Evolutionary conservation across 148 eudicot species (phyloP), one percentile per base, ranked within the genome.

Genomic region (Tetragonia tetragonoides): DNA sequence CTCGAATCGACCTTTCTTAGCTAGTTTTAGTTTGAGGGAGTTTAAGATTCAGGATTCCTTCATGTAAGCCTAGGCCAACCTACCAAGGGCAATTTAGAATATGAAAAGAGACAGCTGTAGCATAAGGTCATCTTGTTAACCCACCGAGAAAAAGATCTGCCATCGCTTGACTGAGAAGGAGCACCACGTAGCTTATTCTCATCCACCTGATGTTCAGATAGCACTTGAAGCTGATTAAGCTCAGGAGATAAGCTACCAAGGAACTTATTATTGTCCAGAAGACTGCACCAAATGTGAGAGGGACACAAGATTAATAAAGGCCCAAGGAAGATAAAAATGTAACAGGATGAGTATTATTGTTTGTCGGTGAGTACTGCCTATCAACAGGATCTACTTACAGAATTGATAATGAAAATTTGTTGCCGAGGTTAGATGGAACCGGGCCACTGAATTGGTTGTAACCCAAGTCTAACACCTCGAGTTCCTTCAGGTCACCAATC

Each of bases 401-500:
- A 82, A 83, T 79, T 37, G 86, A 81, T 28, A 89, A 80, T 24
- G 92, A 84, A 10, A 83, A 78, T 69, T 84, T 84, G 69, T 81
- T 80, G 75, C 78, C 86, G 28, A 89, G 70, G 60, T 84, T 81
- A 64, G 80, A 78, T 16, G 92, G 86, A 75, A 87, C 57, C 15
- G 83, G 79, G 51, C 89, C 89, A 37, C 75, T 86, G 72, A 89
- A 84, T 67, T 87, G 81, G 66, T 89, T 89, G 81, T 82, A 73
- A 40, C 86, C 89, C 72, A 89, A 82, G 82, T 89, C 90, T 79
- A 89, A 57, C 75, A 86, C 80, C 76, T 89, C 81, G 38, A 89
- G 78, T 76, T 87, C 78, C 80, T 75, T 75, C 65, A 89, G 68
- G 67, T 73, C 80, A 37, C 78, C 86, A 81, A 89, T 74, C 75